These are phyloP conservation scores for Phyllosticta capitalensis DNA, from an alignment of 2,329 filamentous ascomycete species.

Conservation along the genomic window DNA sequence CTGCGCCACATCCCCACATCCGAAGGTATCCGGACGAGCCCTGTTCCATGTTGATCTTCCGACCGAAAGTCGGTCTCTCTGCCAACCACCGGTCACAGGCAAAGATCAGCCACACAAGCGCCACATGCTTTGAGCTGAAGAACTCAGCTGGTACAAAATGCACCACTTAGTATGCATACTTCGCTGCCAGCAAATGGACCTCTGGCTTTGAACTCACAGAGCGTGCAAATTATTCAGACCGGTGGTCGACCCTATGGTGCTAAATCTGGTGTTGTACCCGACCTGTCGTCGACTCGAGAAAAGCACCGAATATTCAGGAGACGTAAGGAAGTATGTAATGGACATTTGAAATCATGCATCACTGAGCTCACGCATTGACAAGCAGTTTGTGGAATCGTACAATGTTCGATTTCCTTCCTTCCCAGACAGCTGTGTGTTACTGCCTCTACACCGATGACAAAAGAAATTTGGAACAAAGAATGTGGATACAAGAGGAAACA, in stretches of 20 bases:
- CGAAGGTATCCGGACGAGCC: neutral
- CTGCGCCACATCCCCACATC: neutral
- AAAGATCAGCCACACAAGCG: neutral
- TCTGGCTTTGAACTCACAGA: neutral
- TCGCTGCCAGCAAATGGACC: too few species aligned
- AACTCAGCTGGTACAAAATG: neutral
- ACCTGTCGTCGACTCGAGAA: too few species aligned
- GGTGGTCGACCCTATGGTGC: too few species aligned
- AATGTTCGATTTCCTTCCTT: neutral
- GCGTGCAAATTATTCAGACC: too few species aligned
- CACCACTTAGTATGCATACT: too few species aligned
- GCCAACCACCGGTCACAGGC: too few species aligned
- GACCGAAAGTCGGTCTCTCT: neutral
- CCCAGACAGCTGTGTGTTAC: neutral
- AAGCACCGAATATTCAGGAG: neutral
- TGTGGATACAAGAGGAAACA: neutral
- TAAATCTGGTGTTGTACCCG: too few species aligned
- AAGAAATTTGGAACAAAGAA: neutral
- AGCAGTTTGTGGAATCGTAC: neutral
- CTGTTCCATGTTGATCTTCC: neutral
- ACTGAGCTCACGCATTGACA: neutral
- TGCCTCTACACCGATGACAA: neutral
- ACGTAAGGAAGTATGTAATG: neutral
- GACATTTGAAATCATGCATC: too few species aligned
- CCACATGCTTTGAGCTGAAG: neutral